These are phyloP conservation scores for Saccharomyces paradoxus DNA, from an alignment of 805 yeast genomes.

Conservation along the genomic window DNA sequence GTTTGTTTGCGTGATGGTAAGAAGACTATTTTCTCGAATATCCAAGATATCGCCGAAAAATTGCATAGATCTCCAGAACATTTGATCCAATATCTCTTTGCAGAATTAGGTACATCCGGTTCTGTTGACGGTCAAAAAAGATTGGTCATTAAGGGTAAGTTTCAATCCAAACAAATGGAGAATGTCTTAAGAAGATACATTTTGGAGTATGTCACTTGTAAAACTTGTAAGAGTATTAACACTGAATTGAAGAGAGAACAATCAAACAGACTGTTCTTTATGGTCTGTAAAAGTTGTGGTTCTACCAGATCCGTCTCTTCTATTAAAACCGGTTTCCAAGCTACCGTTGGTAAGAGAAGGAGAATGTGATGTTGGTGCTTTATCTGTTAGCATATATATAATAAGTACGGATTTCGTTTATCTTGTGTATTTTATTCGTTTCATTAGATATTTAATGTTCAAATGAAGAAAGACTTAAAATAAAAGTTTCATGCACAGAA, in stretches of 20 bases:
- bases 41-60: conserved; percentile 87
- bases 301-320: conserved; percentile 93
- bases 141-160: conserved; percentile 94
- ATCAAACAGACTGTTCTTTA: conserved; percentile 90
- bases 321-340: conserved; percentile 99
- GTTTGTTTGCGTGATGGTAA: conserved; percentile 96
- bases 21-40: conserved; percentile 92
- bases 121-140: conserved; percentile 97
- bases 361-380: conserved; percentile 32
- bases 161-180: conserved; percentile 96
- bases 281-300: conserved; percentile 97
- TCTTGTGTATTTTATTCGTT: neutral
- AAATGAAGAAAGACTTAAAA: conserved; percentile 1
- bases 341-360: conserved; percentile 88
- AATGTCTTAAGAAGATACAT: conserved; percentile 93
- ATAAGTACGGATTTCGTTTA: conserved; percentile 1
- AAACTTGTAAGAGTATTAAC: conserved; percentile 96
- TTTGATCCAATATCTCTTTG: conserved; percentile 90
- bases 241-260: conserved; percentile 93
- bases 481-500: neutral
- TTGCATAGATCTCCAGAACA: conserved; percentile 96
- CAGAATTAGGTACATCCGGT: conserved; percentile 99
- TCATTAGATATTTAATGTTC: conserved; percentile 2
- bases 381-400: conserved; percentile 1
- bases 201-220: conserved; percentile 95